Conservation (phyloP, 306 rosid genomes). For the Carpinus fangiana region DNA sequence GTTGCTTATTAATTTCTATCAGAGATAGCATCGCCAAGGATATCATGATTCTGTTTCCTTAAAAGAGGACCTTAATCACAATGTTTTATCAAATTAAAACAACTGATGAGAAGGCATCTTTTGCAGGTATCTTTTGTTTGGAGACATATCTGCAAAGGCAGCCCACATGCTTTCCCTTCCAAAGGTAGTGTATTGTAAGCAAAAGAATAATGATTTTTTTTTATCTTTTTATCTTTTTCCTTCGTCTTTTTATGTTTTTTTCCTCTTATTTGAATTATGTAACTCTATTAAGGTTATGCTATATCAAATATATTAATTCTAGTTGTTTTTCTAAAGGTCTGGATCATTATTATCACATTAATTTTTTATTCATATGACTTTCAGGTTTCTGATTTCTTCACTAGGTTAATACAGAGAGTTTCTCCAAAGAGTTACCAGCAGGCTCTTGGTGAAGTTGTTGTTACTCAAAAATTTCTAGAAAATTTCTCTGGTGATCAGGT, state of each 20-base stretch:
- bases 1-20: background rate
- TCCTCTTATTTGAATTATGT: slow-evolving; percentile 5
- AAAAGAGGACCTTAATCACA: background rate
- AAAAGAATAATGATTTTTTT: background rate
- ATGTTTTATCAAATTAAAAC: background rate
- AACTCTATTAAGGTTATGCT: background rate
- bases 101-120: slow-evolving; percentile 7
- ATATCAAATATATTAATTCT: background rate
- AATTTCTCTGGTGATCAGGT: slow-evolving; percentile 98
- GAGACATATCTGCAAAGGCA: slow-evolving; percentile 85
- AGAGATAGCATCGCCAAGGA: background rate
- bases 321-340: background rate
- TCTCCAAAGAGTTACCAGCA: slow-evolving; percentile 97
- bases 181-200: slow-evolving; percentile 48
- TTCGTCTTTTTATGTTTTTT: background rate
- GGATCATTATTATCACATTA: background rate
- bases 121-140: slow-evolving; percentile 81
- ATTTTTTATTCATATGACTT: slow-evolving; percentile 8
- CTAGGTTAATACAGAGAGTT: slow-evolving; percentile 91
- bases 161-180: slow-evolving; percentile 88
- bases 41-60: background rate
- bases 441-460: slow-evolving; percentile 82
- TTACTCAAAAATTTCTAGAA: slow-evolving; percentile 79
- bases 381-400: slow-evolving; percentile 88
- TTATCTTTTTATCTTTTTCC: no score